Base-by-base conservation (phyloP, 257 asterid genomes). In the Nicotiana tomentosiformis region DNA sequence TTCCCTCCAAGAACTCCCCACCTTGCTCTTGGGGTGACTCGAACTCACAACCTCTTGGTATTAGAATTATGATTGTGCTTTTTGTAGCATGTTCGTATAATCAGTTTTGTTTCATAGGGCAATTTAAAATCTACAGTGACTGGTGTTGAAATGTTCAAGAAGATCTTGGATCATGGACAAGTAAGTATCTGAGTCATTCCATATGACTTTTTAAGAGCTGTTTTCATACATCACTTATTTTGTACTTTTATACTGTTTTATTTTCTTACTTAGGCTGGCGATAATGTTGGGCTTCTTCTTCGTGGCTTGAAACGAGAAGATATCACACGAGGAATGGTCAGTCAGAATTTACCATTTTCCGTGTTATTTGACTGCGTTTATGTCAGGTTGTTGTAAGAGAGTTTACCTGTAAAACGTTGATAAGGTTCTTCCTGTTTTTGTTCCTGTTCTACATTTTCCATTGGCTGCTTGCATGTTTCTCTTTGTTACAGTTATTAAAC, bases 111-210 rank as follows among this genome's bases (percentile, higher is more conserved):
- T 86, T 86, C 78, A 57, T 89, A 96, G 99, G 93, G 92, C 66
- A 92, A 90, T 85, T 23, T 91, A 68, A 96, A 96, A 90, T 91
- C 98, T 80, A 90, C 92, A 15, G 98, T 93, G 53, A 96, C 99
- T 84, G 99, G 99, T 67, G 99, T 96, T 68, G 98, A 96, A 88
- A 96, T 96, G 99, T 96, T 96, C 93, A 96, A 93, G 91, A 96
- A 96, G 92, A 92, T 91, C 35, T 88, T 96, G 87, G 99, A 96
- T 88, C 60, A 43, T 87, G 99, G 99, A 80, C 98, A 96, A 91
- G 99, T 95, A 84, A 89, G 86, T 37, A 46, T 23, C 39, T 58
- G 68, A 57, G 53, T 64, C 68, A 15, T 32, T 62, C 35, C 69
- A 56, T 11, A 66, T 68, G n/a, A 26, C 46, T 57, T 20, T 14